Base-by-base conservation (phyloP, 108 stramenopile genomes). In the Pseudonitzschia multistriata region DNA sequence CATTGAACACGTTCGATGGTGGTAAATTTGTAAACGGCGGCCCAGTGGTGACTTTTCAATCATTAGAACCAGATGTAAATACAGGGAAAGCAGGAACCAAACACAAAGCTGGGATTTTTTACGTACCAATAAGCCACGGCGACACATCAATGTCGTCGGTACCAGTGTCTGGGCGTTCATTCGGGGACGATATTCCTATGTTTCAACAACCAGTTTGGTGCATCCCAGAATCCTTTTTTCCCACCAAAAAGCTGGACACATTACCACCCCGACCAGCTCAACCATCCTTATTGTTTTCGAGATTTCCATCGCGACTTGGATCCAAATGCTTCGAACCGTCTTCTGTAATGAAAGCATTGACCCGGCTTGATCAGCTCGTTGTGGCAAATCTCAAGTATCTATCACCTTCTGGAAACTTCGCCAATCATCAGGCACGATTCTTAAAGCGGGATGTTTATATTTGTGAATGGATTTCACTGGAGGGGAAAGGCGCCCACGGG, bases 151-250 rank as follows among this genome's bases (percentile, higher is more conserved):
- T 64, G n/a, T 55, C 53, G 28, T 25, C 33, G 2, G 49, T n/a
- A 4, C 24, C 45, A 25, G 49, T 15, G 10, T 24, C 35, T 48
- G 28, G 53, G 42, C 14, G 34, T 70, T 31, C 21, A 31, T 34
- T 49, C 35, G 68, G 49, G 53, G 66, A 36, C 29, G 29, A 31
- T 28, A 29, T 36, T 68, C 21, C 68, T 47, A 17, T 53, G 40
- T 73, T 71, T 70, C 73, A 76, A 66, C 63, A 82, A 47, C 91
- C 91, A 0, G 77, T 86, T 28, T 92, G 85, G 85, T 89, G 84
- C 61, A 83, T 92, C 40, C 91, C 91, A 27, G 91, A 92, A 70
- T 70, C 85, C 27, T 87, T 77, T 54, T 92, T 84, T 54, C 88
- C 91, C 6, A 78, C 49, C 48, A 89, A 84, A 63, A 88, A 85